Evolutionary conservation across 768 basidiomycete genomes (phyloP).

Genomic region (Strobilomyces echinocephalus): DNA sequence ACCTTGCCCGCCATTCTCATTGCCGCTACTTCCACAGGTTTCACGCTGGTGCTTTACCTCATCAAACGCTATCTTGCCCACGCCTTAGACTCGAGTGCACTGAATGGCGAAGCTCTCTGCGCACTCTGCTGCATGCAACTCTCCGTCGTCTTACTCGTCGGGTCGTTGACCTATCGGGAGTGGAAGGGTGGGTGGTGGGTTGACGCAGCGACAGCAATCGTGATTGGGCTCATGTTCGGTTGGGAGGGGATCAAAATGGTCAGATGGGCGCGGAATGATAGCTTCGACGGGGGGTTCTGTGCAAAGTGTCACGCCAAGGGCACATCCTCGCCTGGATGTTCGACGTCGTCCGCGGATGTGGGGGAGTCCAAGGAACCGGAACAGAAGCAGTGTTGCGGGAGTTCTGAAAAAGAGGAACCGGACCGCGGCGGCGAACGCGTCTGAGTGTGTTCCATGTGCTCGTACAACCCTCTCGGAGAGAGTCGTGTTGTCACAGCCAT

Average conservation of each 20-base stretch:
- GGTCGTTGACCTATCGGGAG: constrained; percentile 35
- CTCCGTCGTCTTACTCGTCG: constrained; percentile 39
- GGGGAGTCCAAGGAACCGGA: not conserved
- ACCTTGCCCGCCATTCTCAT: constrained; percentile 41
- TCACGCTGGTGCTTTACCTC: constrained; percentile 41
- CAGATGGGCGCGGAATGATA: constrained; percentile 32
- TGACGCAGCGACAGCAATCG: constrained; percentile 40
- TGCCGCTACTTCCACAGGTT: constrained; percentile 35
- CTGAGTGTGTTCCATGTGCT: not conserved
- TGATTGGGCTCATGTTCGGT: constrained; percentile 38
- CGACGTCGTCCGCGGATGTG: not conserved
- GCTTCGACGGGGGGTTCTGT: constrained; percentile 40
- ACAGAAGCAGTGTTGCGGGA: not conserved
- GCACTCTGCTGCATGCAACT: constrained; percentile 42
- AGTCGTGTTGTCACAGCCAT: too few relatives aligned
- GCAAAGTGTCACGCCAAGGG: not conserved
- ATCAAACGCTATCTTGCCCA: constrained; percentile 42
- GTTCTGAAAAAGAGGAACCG: not conserved
- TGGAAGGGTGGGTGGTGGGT: constrained; percentile 50
- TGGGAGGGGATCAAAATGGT: constrained; percentile 45
- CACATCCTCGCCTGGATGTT: not conserved
- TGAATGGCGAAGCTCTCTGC: constrained; percentile 43
- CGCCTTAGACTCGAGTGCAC: constrained; percentile 40
- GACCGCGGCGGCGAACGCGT: constrained; percentile 2
- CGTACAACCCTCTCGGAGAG: too few relatives aligned